Evolutionary conservation across 1,284 basidiomycete species (phyloP).

Genomic region (Meripilus lineatus): DNA sequence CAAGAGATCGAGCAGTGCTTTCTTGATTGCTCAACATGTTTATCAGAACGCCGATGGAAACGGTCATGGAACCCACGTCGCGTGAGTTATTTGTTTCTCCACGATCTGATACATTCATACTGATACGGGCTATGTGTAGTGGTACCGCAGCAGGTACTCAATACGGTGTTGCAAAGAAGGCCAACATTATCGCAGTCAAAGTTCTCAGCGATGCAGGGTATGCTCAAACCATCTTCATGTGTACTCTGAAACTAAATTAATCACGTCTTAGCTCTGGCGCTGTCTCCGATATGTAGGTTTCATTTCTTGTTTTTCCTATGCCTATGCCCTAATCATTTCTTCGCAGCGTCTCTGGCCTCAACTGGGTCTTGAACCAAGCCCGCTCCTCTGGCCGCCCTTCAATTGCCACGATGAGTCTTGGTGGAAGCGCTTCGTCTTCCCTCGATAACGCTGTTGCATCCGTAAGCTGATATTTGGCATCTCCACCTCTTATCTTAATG

Average conservation of each 20-base stretch:
- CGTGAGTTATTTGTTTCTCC: conserved; percentile 22
- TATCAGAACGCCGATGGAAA: conserved; percentile 56
- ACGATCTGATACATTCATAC: no score
- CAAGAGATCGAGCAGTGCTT: background rate
- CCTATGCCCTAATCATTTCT: background rate
- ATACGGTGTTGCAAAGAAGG: conserved; percentile 71
- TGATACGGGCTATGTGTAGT: conserved; percentile 40
- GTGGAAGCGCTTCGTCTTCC: conserved; percentile 56
- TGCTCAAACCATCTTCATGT: background rate
- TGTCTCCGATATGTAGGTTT: conserved; percentile 18
- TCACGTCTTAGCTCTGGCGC: conserved; percentile 41
- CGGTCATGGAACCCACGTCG: conserved; percentile 40
- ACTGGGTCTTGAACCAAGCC: conserved; percentile 37
- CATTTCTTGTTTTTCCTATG: background rate
- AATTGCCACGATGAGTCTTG: conserved; percentile 71
- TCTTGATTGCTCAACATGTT: background rate
- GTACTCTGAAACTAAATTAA: conserved; percentile 39
- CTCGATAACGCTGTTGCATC: conserved; percentile 57
- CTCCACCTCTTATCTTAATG: no score
- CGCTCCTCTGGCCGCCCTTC: conserved; percentile 50
- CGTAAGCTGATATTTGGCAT: conserved; percentile 12
- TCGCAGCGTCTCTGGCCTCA: conserved; percentile 44
- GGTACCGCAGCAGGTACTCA: conserved; percentile 50
- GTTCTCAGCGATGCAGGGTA: conserved; percentile 62
- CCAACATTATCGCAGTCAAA: conserved; percentile 68